Conservation (phyloP, 306 rosid species). For the Hylodesmum podocarpum region DNA sequence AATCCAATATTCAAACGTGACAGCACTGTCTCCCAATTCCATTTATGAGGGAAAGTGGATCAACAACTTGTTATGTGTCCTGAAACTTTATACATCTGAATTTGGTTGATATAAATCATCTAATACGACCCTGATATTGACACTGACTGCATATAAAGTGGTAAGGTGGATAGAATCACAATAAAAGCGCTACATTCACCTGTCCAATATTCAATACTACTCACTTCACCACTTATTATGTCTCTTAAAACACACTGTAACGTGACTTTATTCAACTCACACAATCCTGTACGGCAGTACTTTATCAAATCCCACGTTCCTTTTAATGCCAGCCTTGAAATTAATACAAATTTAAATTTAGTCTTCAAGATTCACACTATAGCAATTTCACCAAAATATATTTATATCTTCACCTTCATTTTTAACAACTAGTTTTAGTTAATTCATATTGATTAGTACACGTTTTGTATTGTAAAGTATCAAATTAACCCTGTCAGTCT, state of each 20-base stretch:
- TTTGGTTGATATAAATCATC: constrained; percentile 35
- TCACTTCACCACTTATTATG: neutral
- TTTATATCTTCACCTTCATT: neutral
- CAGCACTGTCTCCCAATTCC: neutral
- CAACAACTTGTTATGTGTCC: constrained; percentile 28
- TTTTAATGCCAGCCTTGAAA: neutral
- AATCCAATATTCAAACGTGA: constrained; percentile 3
- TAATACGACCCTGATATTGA: constrained; percentile 12
- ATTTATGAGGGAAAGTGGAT: constrained; percentile 19
- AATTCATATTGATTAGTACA: no score
- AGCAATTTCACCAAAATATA: neutral
- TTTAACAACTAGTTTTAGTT: neutral
- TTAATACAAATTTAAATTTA: neutral
- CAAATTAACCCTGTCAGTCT: no score
- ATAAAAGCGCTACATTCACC: constrained; percentile 1
- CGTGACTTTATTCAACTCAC: neutral
- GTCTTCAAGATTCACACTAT: neutral
- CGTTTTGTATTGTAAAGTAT: no score
- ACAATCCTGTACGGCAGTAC: neutral
- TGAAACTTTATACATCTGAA: constrained; percentile 38
- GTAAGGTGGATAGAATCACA: constrained; percentile 1
- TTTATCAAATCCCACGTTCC: neutral
- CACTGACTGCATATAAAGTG: neutral
- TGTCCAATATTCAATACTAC: neutral
- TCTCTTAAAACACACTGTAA: neutral